Evolutionary conservation across 2,329 filamentous ascomycete genomes (phyloP).

Genomic region (Raffaelea albimanens): DNA sequence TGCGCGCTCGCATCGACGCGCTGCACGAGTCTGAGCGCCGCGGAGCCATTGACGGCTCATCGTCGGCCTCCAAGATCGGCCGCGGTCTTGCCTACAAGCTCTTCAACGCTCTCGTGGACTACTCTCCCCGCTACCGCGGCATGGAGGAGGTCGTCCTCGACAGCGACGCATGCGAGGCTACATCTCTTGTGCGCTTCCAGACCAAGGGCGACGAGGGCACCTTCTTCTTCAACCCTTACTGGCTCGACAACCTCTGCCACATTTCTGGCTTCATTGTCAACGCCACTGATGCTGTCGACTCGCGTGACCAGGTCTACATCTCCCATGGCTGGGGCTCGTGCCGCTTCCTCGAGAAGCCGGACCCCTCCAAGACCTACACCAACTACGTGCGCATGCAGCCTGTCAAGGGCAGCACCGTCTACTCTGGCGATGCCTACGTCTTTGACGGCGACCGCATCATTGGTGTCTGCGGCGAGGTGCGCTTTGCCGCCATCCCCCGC

Average conservation of each 20-base stretch:
- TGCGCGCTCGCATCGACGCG: constrained; percentile 51
- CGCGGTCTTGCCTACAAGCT: constrained; percentile 72
- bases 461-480: constrained; percentile 43
- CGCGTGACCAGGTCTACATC: constrained; percentile 45
- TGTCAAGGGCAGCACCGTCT: constrained; percentile 39
- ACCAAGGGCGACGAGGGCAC: constrained; percentile 34
- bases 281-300: constrained; percentile 44
- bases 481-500: constrained; percentile 59
- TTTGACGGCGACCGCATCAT: constrained; percentile 43
- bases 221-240: constrained; percentile 48
- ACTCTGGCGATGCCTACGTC: constrained; percentile 44
- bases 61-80: constrained; percentile 63
- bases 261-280: constrained; percentile 55
- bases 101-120: constrained; percentile 47
- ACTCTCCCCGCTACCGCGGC: constrained; percentile 41
- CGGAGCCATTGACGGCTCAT: too few species aligned
- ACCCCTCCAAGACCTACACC: constrained; percentile 37
- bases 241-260: constrained; percentile 50
- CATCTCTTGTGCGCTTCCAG: constrained; percentile 35
- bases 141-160: constrained; percentile 51
- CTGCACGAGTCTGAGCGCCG: constrained; percentile 51
- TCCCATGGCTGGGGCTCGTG: constrained; percentile 51
- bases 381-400: constrained; percentile 51
- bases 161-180: constrained; percentile 32
- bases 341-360: constrained; percentile 37